Percentiles rank a stretch among this genome's conserved stretches.
Conservation (phyloP, 1,139 yeast species). For the Fermentozyma sake region DNA sequence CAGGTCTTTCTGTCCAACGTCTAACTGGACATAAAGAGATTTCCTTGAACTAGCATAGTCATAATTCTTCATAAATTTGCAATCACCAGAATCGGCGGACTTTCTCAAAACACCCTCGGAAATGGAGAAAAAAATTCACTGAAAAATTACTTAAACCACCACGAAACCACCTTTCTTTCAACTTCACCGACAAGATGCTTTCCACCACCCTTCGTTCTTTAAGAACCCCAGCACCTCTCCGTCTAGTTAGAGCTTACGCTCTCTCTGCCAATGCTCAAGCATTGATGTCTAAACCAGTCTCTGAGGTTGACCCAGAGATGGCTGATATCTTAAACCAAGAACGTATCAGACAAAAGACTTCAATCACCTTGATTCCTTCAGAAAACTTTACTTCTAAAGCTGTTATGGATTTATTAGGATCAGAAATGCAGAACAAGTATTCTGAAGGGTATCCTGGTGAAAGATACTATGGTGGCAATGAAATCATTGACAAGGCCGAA, state of each 20-base stretch:
- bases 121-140: too few species aligned
- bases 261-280: slow-evolving; percentile 45
- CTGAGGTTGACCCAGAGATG: slow-evolving; percentile 82
- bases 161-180: too few species aligned
- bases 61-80: too few species aligned
- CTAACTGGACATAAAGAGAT: too few species aligned
- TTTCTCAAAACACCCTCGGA: too few species aligned
- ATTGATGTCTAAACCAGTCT: slow-evolving; percentile 59
- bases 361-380: slow-evolving; percentile 88
- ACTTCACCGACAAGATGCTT: too few species aligned
- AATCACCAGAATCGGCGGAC: too few species aligned
- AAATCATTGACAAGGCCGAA: slow-evolving; percentile 89
- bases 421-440: slow-evolving; percentile 96
- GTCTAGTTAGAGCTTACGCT: slow-evolving; percentile 35
- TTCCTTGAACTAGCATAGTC: too few species aligned
- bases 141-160: too few species aligned
- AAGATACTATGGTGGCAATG: slow-evolving; percentile 96
- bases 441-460: slow-evolving; percentile 99
- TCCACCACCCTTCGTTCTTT: slow-evolving; percentile 20
- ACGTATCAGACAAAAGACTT: slow-evolving; percentile 78
- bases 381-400: slow-evolving; percentile 95
- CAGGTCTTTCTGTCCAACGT: too few species aligned
- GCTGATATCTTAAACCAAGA: slow-evolving; percentile 69
- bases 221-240: slow-evolving; percentile 14
- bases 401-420: slow-evolving; percentile 89